Base-by-base conservation (phyloP, 805 yeast species). In the Lachancea nothofagi region DNA sequence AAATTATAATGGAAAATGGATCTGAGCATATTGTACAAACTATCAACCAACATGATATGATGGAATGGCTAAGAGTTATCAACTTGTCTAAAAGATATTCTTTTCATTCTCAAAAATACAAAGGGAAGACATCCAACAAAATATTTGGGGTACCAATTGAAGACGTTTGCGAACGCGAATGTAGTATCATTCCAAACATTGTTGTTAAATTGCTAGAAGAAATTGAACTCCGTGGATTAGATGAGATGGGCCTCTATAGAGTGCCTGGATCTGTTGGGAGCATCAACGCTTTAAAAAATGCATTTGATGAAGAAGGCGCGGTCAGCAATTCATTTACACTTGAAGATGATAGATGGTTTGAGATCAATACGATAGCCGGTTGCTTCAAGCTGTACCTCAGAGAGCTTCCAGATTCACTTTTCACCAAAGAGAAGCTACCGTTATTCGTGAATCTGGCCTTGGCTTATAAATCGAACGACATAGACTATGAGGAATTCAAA, bases 181-280 rank as follows among this genome's bases (percentile, higher is more conserved):
- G 73, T 7, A 63, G 77, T 0, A 45, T 62, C 2, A 65, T 79
- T 23, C 97, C 97, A 1, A 62, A 56, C 5, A 75, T 89, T 30
- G 77, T 89, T 41, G 77, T 72, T 25, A 71, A 72, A 41, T 63
- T 90, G 31, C 69, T 88, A 49, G 71, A 71, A 33, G 93, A 82
- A 49, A 83, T 90, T 47, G 97, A 90, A 59, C 63, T 69, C n/a
- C 75, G 89, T 39, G 96, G 97, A 0, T 59, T 90, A 21, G 88
- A 86, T 49, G 97, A 89, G 56, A 84, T 86, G 39, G 97, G 97
- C 13, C 69, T 90, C 10, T 90, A 90, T 59, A 77, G 97, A 58
- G 69, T 77, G 24, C 77, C 82, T 1, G 83, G 83, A 4, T 76
- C 82, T 7, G 67, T 75, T 27, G 79, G 78, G 6, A 72, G 77